Evolutionary conservation across 495 filamentous ascomycete species (phyloP), one percentile per base, ranked within the genome.

Genomic region (Penicillium mononematosum): DNA sequence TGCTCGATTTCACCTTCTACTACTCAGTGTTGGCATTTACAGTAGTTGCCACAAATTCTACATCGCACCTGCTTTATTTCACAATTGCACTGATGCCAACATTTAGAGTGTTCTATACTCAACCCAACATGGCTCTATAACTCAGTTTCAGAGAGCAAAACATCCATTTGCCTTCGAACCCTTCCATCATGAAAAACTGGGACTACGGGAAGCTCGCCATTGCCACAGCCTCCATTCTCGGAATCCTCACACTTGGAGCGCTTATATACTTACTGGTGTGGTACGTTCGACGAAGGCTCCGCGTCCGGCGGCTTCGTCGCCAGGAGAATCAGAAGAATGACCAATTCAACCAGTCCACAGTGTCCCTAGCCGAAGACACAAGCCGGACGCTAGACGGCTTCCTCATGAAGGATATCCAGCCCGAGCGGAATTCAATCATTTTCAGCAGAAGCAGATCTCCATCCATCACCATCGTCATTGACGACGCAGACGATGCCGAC

Each of bases 371-470:
- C 8, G 60, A 61, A 24, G 67, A 62, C 19, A 62, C 58, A 20
- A 62, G 55, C 60, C 56, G 51, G 22, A 45, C 50, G 2, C 45
- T 65, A 8, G 60, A 70, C 24, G 50, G 52, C 5, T 67, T 65
- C 34, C 65, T 70, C 47, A 61, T 65, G 61, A 59, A 56, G 46
- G 65, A 70, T 14, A 36, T 63, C 5, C 43, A 52, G 5, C 64
- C 63, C 3, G 67, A 69, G 38, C 65, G 70, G 8, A 59, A 53
- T 11, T 70, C 70, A 5, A 36, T 72, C 38, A 69, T 69, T 61
- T 67, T 71, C 51, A 66, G 60, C 34, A 60, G 62, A 20, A 66
- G 60, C 24, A 59, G 54, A 25, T 64, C 70, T 14, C 69, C 70
- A 2, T 68, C 66, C 11, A 44, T 70, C 24, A 50, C 61, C 3